Evolutionary conservation across 1,284 basidiomycete species (phyloP).

Genomic region (Bondarzewia mesenterica): DNA sequence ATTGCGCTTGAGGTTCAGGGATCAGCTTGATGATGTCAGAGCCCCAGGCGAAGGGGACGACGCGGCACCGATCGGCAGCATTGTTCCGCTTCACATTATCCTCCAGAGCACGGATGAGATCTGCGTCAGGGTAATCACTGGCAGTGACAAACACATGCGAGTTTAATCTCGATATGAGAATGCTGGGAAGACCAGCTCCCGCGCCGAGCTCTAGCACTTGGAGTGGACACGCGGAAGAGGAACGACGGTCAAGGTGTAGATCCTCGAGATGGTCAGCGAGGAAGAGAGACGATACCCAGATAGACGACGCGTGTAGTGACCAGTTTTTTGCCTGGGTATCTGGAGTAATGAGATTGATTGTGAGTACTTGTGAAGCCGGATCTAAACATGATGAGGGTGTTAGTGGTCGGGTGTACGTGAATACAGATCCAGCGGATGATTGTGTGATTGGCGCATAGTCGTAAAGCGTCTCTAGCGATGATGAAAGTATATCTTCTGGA

Average conservation of each 20-base stretch:
- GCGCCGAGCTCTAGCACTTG: conserved; percentile 66
- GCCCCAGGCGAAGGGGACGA: conserved; percentile 58
- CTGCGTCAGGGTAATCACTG: conserved; percentile 65
- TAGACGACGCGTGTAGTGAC: conserved; percentile 64
- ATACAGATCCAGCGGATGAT: conserved; percentile 40
- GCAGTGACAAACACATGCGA: conserved; percentile 43
- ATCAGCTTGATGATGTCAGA: conserved; percentile 33
- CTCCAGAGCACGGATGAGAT: conserved; percentile 49
- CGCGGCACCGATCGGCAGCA: conserved; percentile 35
- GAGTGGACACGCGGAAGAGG: conserved; percentile 13
- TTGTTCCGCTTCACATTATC: conserved; percentile 48
- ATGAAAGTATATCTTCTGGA: conserved; percentile 57
- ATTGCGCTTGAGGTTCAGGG: background rate
- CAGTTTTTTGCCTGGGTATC: conserved; percentile 62
- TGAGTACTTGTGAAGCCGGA: conserved; percentile 5
- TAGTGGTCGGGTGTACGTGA: conserved; percentile 16
- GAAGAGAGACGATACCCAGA: conserved; percentile 63
- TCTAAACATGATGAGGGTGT: background rate
- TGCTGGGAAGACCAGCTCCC: conserved; percentile 63
- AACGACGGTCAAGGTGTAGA: conserved; percentile 24
- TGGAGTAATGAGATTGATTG: conserved; percentile 42
- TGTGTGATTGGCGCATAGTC: conserved; percentile 51
- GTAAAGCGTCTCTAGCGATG: conserved; percentile 54
- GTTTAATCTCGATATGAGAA: conserved; percentile 30
- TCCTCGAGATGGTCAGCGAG: conserved; percentile 52